phyloP scores from a whole-genome alignment of 176 grass and related monocot species.

The Triticum dicoccoides region DNA sequence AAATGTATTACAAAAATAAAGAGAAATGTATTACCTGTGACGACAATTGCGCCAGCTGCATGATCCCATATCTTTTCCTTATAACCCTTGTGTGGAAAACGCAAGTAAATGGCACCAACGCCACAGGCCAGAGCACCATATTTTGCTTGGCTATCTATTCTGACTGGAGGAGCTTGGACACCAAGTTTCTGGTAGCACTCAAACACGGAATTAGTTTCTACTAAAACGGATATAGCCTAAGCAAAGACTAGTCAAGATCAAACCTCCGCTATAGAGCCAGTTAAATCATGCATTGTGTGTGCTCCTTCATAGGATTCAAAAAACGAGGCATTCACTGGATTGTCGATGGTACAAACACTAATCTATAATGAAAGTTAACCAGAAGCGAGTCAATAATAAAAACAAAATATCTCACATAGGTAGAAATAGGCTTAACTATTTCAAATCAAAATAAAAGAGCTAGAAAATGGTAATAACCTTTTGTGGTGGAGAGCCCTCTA shows the following conservation, averaged over 20 bases:
- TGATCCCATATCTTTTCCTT: slow-evolving; percentile 99
- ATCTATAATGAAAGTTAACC: slow-evolving; percentile 49
- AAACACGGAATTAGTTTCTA: slow-evolving; percentile 11
- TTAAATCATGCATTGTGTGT: slow-evolving; percentile 85
- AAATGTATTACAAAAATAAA: too few relatives aligned
- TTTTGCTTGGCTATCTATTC: slow-evolving; percentile 98
- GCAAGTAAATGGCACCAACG: slow-evolving; percentile 90
- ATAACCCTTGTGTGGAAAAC: slow-evolving; percentile 89
- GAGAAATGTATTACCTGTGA: slow-evolving; percentile 55
- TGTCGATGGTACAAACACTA: slow-evolving; percentile 53
- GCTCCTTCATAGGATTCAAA: slow-evolving; percentile 97
- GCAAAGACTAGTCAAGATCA: not conserved
- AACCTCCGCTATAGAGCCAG: slow-evolving; percentile 80
- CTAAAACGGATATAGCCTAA: not conserved
- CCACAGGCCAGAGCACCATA: slow-evolving; percentile 94
- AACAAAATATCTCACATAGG: not conserved
- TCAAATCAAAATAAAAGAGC: not conserved
- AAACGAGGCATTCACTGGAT: slow-evolving; percentile 76
- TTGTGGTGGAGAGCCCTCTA: slow-evolving; percentile 56
- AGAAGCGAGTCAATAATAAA: not conserved
- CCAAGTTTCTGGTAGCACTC: slow-evolving; percentile 79
- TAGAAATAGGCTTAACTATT: not conserved
- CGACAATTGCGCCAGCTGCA: slow-evolving; percentile 90
- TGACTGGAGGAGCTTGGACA: slow-evolving; percentile 83
- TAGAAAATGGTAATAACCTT: slow-evolving; percentile 53